Base-by-base conservation (phyloP, 192 early-diverging fungal species). In the Backusella morwellensis region DNA sequence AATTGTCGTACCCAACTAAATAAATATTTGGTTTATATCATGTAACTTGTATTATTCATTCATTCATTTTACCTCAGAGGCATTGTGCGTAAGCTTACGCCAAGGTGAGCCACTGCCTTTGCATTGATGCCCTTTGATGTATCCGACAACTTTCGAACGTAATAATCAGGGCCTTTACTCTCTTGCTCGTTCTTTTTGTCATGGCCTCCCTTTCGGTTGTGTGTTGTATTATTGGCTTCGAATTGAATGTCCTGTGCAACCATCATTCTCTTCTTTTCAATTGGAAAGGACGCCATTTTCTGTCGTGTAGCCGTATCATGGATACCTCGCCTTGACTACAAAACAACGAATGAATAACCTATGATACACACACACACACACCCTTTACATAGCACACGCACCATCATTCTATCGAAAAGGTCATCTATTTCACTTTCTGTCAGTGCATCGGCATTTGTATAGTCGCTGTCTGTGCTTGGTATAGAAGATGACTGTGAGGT, bases 1-100 rank as follows among this genome's bases (percentile, higher is more conserved):
- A 93, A 95, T 75, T 90, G 87, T 77, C 89, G 85, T 29, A 95
- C 92, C 93, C 93, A 95, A 29, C 89, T 90, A 80, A 35, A 32
- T 47, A 11, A 40, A 40, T 11, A 40, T 12, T 11, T 2, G 32
- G 3, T 32, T 32, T 32, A 32, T 32, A 40, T 19, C 6, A 36
- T 59, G 70, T 32, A 32, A 32, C 32, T 32, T 32, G 32, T 32
- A 32, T 2, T 32, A 32, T 32, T 32, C 32, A 32, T 32, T 32
- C 32, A 32, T 32, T 32, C 32, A 32, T 32, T 68, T 54, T 85
- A 90, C 89, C 85, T 85, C 44, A 90, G 73, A 40, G 85, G 85
- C 68, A 83, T 82, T 8, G 89, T 87, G n/a, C 87, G 84, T 72
- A 90, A 79, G 21, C 86, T 80, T 23, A 90, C 89, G 26, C 84